A percentile compares a stretch with the other conserved stretches of the same genome.
These are phyloP conservation scores for Penicillium canariense DNA, from an alignment of 495 filamentous ascomycete genomes.

Conservation along the genomic window DNA sequence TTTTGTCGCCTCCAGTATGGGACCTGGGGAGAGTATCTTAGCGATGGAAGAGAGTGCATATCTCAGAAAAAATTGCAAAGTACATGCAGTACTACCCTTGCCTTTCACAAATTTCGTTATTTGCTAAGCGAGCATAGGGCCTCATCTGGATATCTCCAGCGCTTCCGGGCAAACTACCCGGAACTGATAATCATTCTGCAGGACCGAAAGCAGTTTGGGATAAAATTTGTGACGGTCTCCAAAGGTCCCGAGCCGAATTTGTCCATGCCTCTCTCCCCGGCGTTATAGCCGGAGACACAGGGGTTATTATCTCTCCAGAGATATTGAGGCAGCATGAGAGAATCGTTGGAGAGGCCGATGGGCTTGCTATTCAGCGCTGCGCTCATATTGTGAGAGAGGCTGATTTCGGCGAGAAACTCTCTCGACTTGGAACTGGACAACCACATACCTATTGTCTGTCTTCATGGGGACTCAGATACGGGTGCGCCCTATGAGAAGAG, in stretches of 20 bases:
- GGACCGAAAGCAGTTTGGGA: slow-evolving; percentile 2
- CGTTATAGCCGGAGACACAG: not conserved
- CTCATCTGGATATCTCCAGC: not conserved
- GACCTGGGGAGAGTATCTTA: slow-evolving; percentile 18
- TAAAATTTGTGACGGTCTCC: not conserved
- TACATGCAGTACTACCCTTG: not conserved
- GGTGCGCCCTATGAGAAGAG: not conserved
- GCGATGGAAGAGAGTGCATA: slow-evolving; percentile 5
- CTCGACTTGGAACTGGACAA: not conserved
- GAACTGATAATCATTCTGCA: not conserved
- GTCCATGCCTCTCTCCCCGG: not conserved
- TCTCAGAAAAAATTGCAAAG: slow-evolving; percentile 10
- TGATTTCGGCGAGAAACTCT: slow-evolving; percentile 11
- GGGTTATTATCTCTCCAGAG: not conserved
- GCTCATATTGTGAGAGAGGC: slow-evolving; percentile 1
- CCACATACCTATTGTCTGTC: not conserved
- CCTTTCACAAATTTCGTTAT: not conserved
- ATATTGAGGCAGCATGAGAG: slow-evolving; percentile 4
- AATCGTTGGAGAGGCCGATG: slow-evolving; percentile 11
- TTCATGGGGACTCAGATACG: not conserved
- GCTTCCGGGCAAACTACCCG: not conserved
- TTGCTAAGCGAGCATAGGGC: not conserved
- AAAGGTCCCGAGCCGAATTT: not conserved
- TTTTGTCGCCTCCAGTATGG: slow-evolving; percentile 26
- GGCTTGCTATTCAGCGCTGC: slow-evolving; percentile 11